Conservation (phyloP, 164 flowering plant species). For the Buxus sempervirens region DNA sequence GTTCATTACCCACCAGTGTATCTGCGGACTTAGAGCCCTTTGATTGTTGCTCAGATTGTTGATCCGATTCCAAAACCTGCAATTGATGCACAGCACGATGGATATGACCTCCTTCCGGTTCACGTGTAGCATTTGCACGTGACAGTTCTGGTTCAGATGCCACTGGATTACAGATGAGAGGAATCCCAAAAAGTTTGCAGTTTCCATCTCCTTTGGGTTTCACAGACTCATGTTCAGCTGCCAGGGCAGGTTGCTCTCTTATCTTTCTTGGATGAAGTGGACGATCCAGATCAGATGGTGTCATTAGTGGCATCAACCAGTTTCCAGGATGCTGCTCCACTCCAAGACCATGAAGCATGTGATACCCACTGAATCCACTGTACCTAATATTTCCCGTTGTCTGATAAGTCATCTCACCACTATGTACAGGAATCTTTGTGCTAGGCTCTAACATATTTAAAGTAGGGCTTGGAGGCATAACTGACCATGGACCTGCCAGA, state of each 20-base stretch:
- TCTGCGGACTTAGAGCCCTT: slow-evolving; percentile 37
- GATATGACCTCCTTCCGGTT: slow-evolving; percentile 18
- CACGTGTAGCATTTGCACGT: slow-evolving; percentile 16
- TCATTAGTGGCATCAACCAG: slow-evolving; percentile 50
- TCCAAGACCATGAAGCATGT: slow-evolving; percentile 30
- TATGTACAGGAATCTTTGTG: slow-evolving; percentile 25
- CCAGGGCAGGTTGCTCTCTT: slow-evolving; percentile 17
- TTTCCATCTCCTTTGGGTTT: slow-evolving; percentile 50
- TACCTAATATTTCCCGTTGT: slow-evolving; percentile 29
- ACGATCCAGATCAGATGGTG: slow-evolving; percentile 27
- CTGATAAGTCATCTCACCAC: slow-evolving; percentile 24
- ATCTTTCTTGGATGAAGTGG: slow-evolving; percentile 30
- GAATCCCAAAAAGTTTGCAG: slow-evolving; percentile 75
- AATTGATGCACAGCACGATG: slow-evolving; percentile 19
- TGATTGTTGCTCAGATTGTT: slow-evolving; percentile 35
- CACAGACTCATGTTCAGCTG: slow-evolving; percentile 28
- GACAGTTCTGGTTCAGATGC: slow-evolving; percentile 27
- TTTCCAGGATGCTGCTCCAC: slow-evolving; percentile 46
- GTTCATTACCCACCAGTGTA: slow-evolving; percentile 24
- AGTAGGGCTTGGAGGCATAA: slow-evolving; percentile 40
- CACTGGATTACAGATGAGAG: slow-evolving; percentile 36
- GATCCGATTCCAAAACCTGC: slow-evolving; percentile 32
- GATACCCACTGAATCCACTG: slow-evolving; percentile 30
- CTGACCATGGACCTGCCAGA: slow-evolving; percentile 32
- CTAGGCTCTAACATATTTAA: slow-evolving; percentile 41